These are phyloP conservation scores for Tranzscheliella williamsii DNA, from an alignment of 1,284 basidiomycete species.

Conservation along the genomic window DNA sequence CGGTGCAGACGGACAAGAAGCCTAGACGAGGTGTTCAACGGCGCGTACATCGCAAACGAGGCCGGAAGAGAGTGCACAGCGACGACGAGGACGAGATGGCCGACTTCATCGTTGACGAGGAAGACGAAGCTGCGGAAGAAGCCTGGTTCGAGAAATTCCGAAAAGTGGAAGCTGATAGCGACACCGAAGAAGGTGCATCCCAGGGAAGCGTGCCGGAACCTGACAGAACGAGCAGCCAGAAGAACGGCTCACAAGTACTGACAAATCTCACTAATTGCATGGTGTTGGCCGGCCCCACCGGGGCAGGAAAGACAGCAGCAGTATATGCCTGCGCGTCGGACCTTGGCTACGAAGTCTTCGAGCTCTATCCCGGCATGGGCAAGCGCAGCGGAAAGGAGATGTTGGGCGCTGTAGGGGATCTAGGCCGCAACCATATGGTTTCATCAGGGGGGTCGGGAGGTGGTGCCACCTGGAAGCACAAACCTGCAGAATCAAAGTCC, in stretches of 20 bases:
- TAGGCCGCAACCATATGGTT: slow-evolving; percentile 74
- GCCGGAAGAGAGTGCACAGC: slow-evolving; percentile 3
- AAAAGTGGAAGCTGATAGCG: slow-evolving; percentile 2
- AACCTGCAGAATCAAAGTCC: background rate
- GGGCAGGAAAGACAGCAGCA: slow-evolving; percentile 53
- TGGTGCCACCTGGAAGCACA: slow-evolving; percentile 18
- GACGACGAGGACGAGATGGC: slow-evolving; percentile 26
- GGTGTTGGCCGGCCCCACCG: slow-evolving; percentile 73
- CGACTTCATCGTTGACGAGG: slow-evolving; percentile 45
- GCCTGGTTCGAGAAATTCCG: slow-evolving; percentile 42
- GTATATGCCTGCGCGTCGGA: slow-evolving; percentile 63
- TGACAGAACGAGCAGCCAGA: background rate
- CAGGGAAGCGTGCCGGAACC: background rate
- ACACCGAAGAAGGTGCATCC: background rate
- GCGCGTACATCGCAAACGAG: slow-evolving; percentile 12
- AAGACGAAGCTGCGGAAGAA: slow-evolving; percentile 29
- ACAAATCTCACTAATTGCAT: slow-evolving; percentile 47
- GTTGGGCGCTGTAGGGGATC: slow-evolving; percentile 82
- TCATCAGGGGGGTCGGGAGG: slow-evolving; percentile 41
- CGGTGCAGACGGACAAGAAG: slow-evolving; percentile 4
- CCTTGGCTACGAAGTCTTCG: slow-evolving; percentile 93
- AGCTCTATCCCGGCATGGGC: slow-evolving; percentile 88
- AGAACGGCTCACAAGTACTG: background rate
- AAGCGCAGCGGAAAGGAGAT: slow-evolving; percentile 79
- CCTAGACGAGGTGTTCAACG: slow-evolving; percentile 22